Conservation (phyloP, 768 basidiomycete genomes). For the Tricholoma bakamatsutake region DNA sequence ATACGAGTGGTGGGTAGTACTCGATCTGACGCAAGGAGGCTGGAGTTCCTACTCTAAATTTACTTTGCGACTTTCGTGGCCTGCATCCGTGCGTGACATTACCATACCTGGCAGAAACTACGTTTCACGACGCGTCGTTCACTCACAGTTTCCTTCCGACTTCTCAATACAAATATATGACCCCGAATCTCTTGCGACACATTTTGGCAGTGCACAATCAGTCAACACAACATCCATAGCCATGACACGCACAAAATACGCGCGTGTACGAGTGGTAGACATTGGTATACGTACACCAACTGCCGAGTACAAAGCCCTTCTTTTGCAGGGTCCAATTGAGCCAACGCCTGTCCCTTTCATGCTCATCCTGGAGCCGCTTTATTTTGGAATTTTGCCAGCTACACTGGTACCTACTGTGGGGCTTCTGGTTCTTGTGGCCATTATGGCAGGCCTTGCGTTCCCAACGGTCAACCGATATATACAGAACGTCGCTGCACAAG, state of each 20-base stretch:
- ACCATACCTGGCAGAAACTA: neutral
- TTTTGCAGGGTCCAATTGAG: constrained; percentile 12
- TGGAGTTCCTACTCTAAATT: constrained; percentile 41
- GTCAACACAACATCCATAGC: constrained; percentile 3
- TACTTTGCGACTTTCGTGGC: constrained; percentile 50
- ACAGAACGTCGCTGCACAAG: constrained; percentile 18
- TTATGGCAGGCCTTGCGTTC: constrained; percentile 18
- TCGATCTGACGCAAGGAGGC: constrained; percentile 34
- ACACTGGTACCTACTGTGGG: constrained; percentile 36
- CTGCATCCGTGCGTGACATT: constrained; percentile 41
- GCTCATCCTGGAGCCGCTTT: constrained; percentile 53
- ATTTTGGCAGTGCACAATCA: constrained; percentile 8
- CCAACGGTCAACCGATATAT: constrained; percentile 20
- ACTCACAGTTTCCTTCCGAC: constrained; percentile 37
- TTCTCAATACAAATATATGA: constrained; percentile 35
- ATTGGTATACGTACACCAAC: constrained; percentile 45
- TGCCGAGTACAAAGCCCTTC: constrained; percentile 3
- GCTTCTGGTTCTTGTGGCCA: constrained; percentile 23
- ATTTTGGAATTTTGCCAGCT: constrained; percentile 53
- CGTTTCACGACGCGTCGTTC: neutral
- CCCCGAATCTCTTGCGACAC: constrained; percentile 21
- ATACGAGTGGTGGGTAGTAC: constrained; percentile 42
- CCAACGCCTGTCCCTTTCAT: constrained; percentile 39
- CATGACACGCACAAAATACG: constrained; percentile 42
- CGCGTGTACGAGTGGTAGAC: constrained; percentile 49